Percentiles rank a stretch among this genome's conserved stretches.
phyloP scores from a whole-genome alignment of 129 eudicot species.

The Sambucus nigra region DNA sequence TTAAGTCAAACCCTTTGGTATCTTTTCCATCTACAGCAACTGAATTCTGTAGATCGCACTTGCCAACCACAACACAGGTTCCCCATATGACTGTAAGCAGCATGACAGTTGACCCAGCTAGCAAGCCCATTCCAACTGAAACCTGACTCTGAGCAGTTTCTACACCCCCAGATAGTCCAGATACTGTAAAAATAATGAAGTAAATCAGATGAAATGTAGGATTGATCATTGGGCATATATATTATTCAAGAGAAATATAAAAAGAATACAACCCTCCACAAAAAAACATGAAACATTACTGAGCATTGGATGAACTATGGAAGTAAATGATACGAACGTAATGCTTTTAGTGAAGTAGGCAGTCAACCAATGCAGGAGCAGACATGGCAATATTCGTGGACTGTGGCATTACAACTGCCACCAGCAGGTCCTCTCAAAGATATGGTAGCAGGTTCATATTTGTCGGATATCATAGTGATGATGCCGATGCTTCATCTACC shows the following conservation, averaged over 20 bases:
- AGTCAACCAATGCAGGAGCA: too few species aligned
- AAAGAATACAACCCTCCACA: background rate
- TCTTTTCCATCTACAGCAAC: constrained; percentile 42
- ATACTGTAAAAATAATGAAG: constrained; percentile 28
- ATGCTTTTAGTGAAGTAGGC: background rate
- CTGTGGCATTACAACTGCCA: too few species aligned
- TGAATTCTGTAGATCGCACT: constrained; percentile 37
- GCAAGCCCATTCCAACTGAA: constrained; percentile 49
- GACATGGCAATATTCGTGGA: too few species aligned
- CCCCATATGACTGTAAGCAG: constrained; percentile 59
- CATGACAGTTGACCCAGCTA: constrained; percentile 60
- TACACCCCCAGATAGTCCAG: constrained; percentile 50
- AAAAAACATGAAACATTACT: background rate
- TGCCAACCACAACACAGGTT: constrained; percentile 41
- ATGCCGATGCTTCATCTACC: too few species aligned
- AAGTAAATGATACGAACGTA: background rate
- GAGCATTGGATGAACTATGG: background rate
- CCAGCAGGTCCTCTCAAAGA: too few species aligned
- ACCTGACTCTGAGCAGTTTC: constrained; percentile 46
- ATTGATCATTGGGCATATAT: background rate
- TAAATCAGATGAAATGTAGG: background rate
- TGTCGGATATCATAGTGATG: too few species aligned
- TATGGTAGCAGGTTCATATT: too few species aligned
- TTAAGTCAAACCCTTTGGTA: constrained; percentile 36
- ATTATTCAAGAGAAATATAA: too few species aligned